Base-by-base conservation (phyloP, 352 stramenopile genomes). In the Pythium utonaiense region DNA sequence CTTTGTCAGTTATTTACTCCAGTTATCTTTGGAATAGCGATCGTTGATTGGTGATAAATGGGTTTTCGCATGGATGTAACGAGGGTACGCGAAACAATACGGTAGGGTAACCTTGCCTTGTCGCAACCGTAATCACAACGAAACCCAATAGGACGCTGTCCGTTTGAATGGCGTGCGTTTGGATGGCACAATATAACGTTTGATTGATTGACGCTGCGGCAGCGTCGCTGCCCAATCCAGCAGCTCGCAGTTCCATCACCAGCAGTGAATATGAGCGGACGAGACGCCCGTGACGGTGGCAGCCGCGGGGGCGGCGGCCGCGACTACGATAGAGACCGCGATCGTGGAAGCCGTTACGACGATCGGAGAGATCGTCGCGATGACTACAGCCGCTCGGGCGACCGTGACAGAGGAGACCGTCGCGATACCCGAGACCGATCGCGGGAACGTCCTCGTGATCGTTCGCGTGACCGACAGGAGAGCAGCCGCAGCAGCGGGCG, bases 261-360 rank as follows among this genome's bases (percentile, higher is more conserved):
- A 50, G 19, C 34, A 19, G 44, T 44, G 19, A 54, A 54, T 36
- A 66, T 66, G 22, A 63, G 75, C 57, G 73, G 75, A 59, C 66
- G 70, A 25, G 75, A 83, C 58, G 64, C 69, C 24, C 56, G 64
- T 27, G 64, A 73, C 28, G 56, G 68, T 33, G 50, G 41, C 38
- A 54, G 64, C 22, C 62, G 66, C 48, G 57, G 60, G 9, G 53
- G 62, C 27, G 62, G 70, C 17, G 38, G 44, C 6, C 42, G 57
- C 17, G 64, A 68, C 56, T 53, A 64, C 10, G 53, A 63, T 14
- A 47, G 57, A 41, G 60, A 62, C 54, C 54, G 62, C 22, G 48
- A 69, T 41, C 36, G 54, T 25, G 31, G 53, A 24, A 41, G 30
- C 3, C 34, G 53, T 2, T 48, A 48, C 36, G 61, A 67, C 36